These are phyloP conservation scores for Phycomyces blakesleeanus DNA, from an alignment of 192 early-diverging fungal species.

Conservation along the genomic window DNA sequence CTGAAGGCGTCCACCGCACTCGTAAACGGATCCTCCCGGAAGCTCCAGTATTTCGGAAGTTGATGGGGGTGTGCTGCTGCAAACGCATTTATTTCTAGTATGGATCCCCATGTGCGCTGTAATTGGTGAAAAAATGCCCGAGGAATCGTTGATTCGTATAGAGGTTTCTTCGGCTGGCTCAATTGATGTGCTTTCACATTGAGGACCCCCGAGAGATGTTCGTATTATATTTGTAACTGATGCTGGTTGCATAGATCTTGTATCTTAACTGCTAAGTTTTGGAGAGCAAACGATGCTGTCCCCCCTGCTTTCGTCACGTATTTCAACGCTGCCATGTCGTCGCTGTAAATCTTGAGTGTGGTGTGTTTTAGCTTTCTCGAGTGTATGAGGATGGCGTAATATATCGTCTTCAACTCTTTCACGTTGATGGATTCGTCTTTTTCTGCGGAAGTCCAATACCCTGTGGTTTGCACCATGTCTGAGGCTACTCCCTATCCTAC, in stretches of 20 bases:
- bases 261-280: constrained; percentile 7
- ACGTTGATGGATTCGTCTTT: constrained; percentile 9
- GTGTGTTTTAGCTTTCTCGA: too few species aligned
- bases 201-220: constrained; percentile 11
- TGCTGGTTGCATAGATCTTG: constrained; percentile 4
- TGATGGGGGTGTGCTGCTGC: too few species aligned
- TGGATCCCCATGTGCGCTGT: too few species aligned
- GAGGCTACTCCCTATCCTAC: constrained; percentile 14
- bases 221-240: background rate
- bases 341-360: too few species aligned
- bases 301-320: constrained; percentile 10
- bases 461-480: background rate
- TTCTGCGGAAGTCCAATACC: constrained; percentile 11
- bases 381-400: too few species aligned
- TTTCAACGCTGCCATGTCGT: constrained; percentile 17
- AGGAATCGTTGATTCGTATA: constrained; percentile 6
- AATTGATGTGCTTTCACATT: constrained; percentile 10
- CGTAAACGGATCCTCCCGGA: too few species aligned
- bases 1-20: too few species aligned
- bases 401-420: constrained; percentile 16
- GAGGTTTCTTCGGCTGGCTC: background rate
- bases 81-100: too few species aligned
- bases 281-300: constrained; percentile 4
- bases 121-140: too few species aligned
- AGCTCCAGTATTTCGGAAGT: too few species aligned